Evolutionary conservation across 2,329 filamentous ascomycete species (phyloP), one percentile per base, ranked within the genome.

Genomic region (Xylariaceae sp.): DNA sequence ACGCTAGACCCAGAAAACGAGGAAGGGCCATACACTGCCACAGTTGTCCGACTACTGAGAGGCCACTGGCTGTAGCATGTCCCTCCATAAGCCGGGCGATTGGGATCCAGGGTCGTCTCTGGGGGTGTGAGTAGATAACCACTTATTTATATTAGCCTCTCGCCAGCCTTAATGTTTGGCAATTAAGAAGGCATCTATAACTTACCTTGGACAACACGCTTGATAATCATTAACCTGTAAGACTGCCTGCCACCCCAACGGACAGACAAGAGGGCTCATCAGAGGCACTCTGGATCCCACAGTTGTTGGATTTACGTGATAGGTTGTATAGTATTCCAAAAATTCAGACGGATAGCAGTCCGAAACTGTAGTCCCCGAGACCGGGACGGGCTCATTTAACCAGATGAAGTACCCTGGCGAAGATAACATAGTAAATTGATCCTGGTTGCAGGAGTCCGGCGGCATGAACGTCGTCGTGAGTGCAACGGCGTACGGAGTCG

Each of bases 271-370:
- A 3, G 63, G 63, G 33, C 60, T 65, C 57, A 65, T 60, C 39
- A 64, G 20, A 3, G 61, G 60, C 23, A 62, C 63, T 9, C 48
- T 33, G 9, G 61, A 65, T 27, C 53, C 56, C 6, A 57, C 48
- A 3, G 21, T 58, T 5, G 52, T 50, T 15, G 55, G 23, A 40
- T 59, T 50, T 16, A 37, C 7, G 6, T 48, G 43, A 30, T 59
- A 63, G 3, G 54, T 57, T 13, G 39, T 48, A 44, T 64, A 65
- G 20, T 53, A 58, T 24, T 59, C 16, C 33, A 63, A 32, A 33
- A 61, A 65, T 44, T 65, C 58, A 10, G 60, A 21, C 39, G 63
- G 63, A 36, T 65, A 65, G 53, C 63, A 65, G 40, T 46, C 49
- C 11, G 53, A 42, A 16, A 57, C 15, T 3, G 46, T 53, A 13